Percentiles rank a stretch among this genome's conserved stretches.
These are phyloP conservation scores for Auricularia cornea DNA, from an alignment of 768 basidiomycete genomes.

Conservation along the genomic window DNA sequence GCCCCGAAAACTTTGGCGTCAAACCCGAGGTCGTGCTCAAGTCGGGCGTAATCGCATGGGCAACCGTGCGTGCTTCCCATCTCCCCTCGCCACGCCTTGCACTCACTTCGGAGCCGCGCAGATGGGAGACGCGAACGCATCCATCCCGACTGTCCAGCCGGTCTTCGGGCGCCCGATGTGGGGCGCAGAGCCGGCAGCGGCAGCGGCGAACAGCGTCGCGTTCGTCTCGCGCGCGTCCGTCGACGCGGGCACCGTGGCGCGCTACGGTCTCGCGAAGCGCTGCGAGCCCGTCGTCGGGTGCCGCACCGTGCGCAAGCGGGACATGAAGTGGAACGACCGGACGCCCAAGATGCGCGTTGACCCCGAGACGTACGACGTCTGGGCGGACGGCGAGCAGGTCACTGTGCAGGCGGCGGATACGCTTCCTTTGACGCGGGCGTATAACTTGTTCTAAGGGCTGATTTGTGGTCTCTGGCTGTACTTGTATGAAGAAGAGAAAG, in stretches of 20 bases:
- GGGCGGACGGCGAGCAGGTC: slow-evolving; percentile 66
- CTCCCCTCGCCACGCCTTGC: neutral
- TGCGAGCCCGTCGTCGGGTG: slow-evolving; percentile 71
- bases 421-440: slow-evolving; percentile 60
- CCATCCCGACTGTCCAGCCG: slow-evolving; percentile 94
- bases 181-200: slow-evolving; percentile 70
- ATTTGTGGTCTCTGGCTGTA: neutral
- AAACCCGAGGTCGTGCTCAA: slow-evolving; percentile 94
- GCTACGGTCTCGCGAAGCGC: slow-evolving; percentile 64
- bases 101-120: slow-evolving; percentile 19
- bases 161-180: slow-evolving; percentile 87
- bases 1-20: slow-evolving; percentile 85
- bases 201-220: slow-evolving; percentile 73
- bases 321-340: slow-evolving; percentile 89
- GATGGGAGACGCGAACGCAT: slow-evolving; percentile 97
- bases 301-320: slow-evolving; percentile 65
- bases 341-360: slow-evolving; percentile 84
- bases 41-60: slow-evolving; percentile 86
- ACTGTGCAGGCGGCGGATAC: slow-evolving; percentile 67
- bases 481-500: too few species aligned
- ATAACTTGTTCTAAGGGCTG: slow-evolving; percentile 65
- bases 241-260: slow-evolving; percentile 44
- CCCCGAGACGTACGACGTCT: slow-evolving; percentile 85
- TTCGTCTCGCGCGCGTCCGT: slow-evolving; percentile 80
- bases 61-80: slow-evolving; percentile 48